Percentiles rank a stretch among this genome's conserved stretches.
phyloP scores from a whole-genome alignment of 2,329 filamentous ascomycete genomes.

The Phoma sp. region DNA sequence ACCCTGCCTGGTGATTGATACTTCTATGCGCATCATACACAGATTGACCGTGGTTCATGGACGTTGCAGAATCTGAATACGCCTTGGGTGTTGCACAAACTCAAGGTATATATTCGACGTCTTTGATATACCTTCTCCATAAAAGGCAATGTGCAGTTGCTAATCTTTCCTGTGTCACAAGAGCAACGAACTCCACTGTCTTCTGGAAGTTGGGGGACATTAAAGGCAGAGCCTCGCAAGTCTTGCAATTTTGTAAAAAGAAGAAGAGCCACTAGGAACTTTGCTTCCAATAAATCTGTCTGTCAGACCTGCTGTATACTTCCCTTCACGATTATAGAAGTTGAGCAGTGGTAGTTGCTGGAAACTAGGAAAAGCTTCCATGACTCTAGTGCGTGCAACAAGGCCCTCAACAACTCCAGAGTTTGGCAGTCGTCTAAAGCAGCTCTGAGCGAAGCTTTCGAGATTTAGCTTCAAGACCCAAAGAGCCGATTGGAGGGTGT shows the following conservation, averaged over 20 bases:
- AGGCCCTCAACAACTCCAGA: not conserved
- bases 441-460: not conserved
- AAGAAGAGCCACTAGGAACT: too few relatives aligned
- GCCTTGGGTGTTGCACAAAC: conserved; percentile 4
- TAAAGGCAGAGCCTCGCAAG: not conserved
- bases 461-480: conserved; percentile 8
- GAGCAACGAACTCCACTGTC: too few relatives aligned
- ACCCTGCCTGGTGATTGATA: conserved; percentile 45
- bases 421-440: not conserved
- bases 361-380: not conserved
- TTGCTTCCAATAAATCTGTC: too few relatives aligned
- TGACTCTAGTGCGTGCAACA: not conserved
- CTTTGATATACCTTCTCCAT: too few relatives aligned
- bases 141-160: not conserved
- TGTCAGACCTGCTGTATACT: too few relatives aligned
- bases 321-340: too few relatives aligned
- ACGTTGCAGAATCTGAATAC: conserved; percentile 57
- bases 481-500: conserved; percentile 26
- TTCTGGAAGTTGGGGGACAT: too few relatives aligned
- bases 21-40: conserved; percentile 53
- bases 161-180: not conserved
- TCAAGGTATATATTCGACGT: not conserved
- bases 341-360: too few relatives aligned
- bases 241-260: not conserved
- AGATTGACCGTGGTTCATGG: conserved; percentile 58